Conservation (phyloP, 1,284 basidiomycete genomes). For the Ceratobasidium sp. region DNA sequence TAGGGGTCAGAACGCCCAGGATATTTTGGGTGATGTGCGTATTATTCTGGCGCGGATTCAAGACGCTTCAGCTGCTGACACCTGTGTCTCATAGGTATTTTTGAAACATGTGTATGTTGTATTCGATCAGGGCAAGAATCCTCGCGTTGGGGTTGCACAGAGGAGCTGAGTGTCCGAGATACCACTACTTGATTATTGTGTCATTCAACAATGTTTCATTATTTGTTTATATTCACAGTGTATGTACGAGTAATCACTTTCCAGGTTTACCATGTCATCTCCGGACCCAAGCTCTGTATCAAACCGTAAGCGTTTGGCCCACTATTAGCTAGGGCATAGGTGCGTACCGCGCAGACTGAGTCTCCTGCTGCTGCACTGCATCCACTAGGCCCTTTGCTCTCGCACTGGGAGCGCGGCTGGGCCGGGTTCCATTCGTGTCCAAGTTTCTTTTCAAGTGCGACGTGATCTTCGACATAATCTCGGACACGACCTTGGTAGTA, state of each 20-base stretch:
- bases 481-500: constrained; percentile 52
- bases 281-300: constrained; percentile 42
- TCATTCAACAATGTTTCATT: background rate
- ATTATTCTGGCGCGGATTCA: background rate
- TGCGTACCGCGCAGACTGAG: constrained; percentile 41
- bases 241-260: background rate
- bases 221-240: background rate
- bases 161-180: constrained; percentile 4
- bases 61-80: background rate
- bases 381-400: constrained; percentile 24
- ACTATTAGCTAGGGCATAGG: background rate
- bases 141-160: constrained; percentile 44
- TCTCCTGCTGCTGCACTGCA: constrained; percentile 24
- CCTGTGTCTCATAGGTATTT: constrained; percentile 34
- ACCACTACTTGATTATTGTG: background rate
- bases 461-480: constrained; percentile 49
- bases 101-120: constrained; percentile 48
- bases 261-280: constrained; percentile 42
- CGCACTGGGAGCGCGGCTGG: constrained; percentile 46
- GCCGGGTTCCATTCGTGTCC: constrained; percentile 53
- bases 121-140: constrained; percentile 44
- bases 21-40: constrained; percentile 48
- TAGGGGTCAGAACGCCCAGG: constrained; percentile 46
- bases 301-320: background rate
- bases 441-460: constrained; percentile 50